Conservation (phyloP, 305 asterid species). For the Fraxinus nigra region DNA sequence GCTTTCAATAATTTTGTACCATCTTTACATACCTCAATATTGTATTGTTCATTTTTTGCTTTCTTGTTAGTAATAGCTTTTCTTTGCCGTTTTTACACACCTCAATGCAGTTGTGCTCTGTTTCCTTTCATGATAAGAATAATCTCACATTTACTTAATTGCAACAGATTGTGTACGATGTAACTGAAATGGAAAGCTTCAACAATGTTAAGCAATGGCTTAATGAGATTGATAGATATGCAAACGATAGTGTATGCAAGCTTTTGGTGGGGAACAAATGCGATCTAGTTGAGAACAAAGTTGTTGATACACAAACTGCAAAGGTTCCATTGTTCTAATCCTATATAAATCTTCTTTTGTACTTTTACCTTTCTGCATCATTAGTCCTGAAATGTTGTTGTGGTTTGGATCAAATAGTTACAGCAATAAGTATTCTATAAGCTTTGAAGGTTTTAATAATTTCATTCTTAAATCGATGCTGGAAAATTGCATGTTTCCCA, state of each 20-base stretch:
- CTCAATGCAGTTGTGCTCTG: not conserved
- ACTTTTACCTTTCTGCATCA: not conserved
- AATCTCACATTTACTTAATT: slow-evolving; percentile 25
- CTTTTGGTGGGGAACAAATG: slow-evolving; percentile 96
- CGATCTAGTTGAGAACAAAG: slow-evolving; percentile 87
- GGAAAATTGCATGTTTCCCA: too few species aligned
- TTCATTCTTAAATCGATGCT: too few species aligned
- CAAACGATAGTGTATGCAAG: slow-evolving; percentile 92
- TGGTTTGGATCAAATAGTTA: not conserved
- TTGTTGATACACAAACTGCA: slow-evolving; percentile 78
- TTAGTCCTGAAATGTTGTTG: not conserved
- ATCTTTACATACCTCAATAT: not conserved
- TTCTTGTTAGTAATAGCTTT: not conserved
- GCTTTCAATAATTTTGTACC: not conserved
- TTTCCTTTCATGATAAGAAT: slow-evolving; percentile 2
- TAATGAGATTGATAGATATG: slow-evolving; percentile 89
- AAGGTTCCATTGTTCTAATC: slow-evolving; percentile 44
- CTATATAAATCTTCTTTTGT: not conserved
- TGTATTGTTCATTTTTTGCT: not conserved
- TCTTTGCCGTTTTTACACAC: not conserved
- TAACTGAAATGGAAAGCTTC: slow-evolving; percentile 98
- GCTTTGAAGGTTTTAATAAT: too few species aligned
- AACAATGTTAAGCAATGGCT: slow-evolving; percentile 98
- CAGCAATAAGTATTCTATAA: not conserved
- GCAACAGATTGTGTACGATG: slow-evolving; percentile 85